These are phyloP conservation scores for Betula pendula DNA, from an alignment of 306 rosid genomes.

Conservation along the genomic window DNA sequence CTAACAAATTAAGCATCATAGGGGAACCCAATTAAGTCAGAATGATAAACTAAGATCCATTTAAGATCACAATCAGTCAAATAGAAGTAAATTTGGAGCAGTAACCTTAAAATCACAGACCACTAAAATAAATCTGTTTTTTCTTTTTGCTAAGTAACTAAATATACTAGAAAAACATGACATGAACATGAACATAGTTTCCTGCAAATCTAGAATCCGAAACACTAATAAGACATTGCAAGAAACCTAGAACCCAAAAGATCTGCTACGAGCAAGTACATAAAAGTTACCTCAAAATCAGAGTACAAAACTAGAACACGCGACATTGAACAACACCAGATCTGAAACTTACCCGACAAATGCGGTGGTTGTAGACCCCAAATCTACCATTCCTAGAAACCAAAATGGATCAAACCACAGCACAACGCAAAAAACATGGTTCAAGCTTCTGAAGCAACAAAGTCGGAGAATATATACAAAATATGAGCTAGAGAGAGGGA, in stretches of 20 bases:
- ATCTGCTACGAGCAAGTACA: slow-evolving; percentile 31
- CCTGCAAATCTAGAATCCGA: slow-evolving; percentile 7
- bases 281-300: not conserved
- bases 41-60: not conserved
- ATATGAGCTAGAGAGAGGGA: slow-evolving; percentile 13
- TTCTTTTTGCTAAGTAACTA: not conserved
- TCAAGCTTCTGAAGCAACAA: slow-evolving; percentile 6
- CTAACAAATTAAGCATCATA: not conserved
- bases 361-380: slow-evolving; percentile 42
- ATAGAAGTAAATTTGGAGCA: slow-evolving; percentile 8
- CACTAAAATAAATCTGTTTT: not conserved
- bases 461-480: slow-evolving; percentile 9
- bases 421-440: not conserved
- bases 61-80: not conserved
- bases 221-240: not conserved
- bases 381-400: slow-evolving; percentile 64
- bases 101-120: not conserved
- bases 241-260: slow-evolving; percentile 41
- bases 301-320: slow-evolving; percentile 21
- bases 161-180: not conserved
- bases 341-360: slow-evolving; percentile 60
- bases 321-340: slow-evolving; percentile 40
- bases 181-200: not conserved
- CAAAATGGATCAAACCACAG: slow-evolving; percentile 28
- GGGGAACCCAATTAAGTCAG: not conserved